These are phyloP conservation scores for Candida piceae DNA, from an alignment of 805 yeast genomes.

Conservation along the genomic window DNA sequence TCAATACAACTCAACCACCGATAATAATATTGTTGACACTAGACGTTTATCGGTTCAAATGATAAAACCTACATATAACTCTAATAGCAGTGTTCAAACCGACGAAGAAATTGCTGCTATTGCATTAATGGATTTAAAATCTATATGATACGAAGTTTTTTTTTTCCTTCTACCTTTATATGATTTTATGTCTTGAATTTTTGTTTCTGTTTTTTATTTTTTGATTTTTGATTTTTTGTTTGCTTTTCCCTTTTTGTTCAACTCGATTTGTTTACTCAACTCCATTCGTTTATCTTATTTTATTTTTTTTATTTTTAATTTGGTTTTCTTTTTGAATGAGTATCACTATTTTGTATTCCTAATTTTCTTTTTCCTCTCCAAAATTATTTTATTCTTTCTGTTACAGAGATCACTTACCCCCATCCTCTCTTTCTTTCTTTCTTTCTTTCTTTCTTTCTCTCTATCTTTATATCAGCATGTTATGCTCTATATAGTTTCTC, in stretches of 20 bases:
- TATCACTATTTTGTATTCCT: too few species aligned
- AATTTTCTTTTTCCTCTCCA: too few species aligned
- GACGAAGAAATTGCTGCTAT: slow-evolving; percentile 33
- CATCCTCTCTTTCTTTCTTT: too few species aligned
- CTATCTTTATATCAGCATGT: too few species aligned
- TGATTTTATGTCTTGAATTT: background rate
- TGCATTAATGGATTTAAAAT: slow-evolving; percentile 31
- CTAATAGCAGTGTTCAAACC: slow-evolving; percentile 12
- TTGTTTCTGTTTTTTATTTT: background rate
- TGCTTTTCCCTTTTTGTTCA: background rate
- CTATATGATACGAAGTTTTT: slow-evolving; percentile 12
- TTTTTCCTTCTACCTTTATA: background rate
- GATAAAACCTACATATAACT: slow-evolving; percentile 11
- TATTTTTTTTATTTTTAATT: too few species aligned
- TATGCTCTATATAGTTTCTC: too few species aligned
- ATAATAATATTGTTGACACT: background rate
- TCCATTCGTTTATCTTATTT: background rate
- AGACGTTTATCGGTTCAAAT: slow-evolving; percentile 11
- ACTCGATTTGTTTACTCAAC: background rate
- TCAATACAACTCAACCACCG: slow-evolving; percentile 1
- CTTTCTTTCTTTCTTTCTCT: too few species aligned
- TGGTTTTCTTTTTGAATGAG: too few species aligned
- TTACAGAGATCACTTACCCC: too few species aligned
- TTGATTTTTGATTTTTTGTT: background rate
- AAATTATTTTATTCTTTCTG: too few species aligned